Base-by-base conservation (phyloP, 768 basidiomycete species). In the Cyclocybe cylindracea region DNA sequence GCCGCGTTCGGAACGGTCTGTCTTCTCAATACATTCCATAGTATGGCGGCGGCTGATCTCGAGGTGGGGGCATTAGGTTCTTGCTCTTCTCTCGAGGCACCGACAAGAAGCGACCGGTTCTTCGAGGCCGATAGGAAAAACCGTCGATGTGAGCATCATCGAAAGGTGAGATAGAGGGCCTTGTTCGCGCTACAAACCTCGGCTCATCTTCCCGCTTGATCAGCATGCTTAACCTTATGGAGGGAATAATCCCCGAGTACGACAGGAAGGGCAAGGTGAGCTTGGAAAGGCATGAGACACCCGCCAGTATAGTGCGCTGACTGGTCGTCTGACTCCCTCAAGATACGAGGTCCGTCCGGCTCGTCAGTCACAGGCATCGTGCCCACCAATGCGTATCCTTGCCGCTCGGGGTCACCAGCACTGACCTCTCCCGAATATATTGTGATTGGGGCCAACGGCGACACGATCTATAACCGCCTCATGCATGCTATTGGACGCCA, bases 221-320 rank as follows among this genome's bases (percentile, higher is more conserved):
- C 50, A 88, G 86, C 59, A 87, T 88, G 86, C 67, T 88, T 4
- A 89, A 87, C 60, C 67, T 87, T 43, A 89, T 87, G 87, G 87
- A 88, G 59, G 86, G 87, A 2, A 81, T 89, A 52, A 82, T 87
- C 43, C 87, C 87, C 9, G 87, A 86, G 65, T 87, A 85, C 50
- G 85, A 87, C 62, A 82, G 86, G 47, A 87, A 85, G 63, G 79
- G 79, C 50, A 85, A 84, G 69, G 85, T 84, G 56, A 39, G 63
- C 31, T 19, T 48, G 36, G n/a, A n/a, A 10, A 37, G 16, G 24
- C 24, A 24, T 24, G 0, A 3, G 24, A 5, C 24, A 24, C 24
- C 24, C 24, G 24, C 24, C 2, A 24, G 24, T 24, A 24, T 5
- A 24, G 2, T 29, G 5, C 7, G 11, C 9, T 40, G 34, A 41